phyloP scores from a whole-genome alignment of 305 asterid genomes.

The Solanum hybrid region DNA sequence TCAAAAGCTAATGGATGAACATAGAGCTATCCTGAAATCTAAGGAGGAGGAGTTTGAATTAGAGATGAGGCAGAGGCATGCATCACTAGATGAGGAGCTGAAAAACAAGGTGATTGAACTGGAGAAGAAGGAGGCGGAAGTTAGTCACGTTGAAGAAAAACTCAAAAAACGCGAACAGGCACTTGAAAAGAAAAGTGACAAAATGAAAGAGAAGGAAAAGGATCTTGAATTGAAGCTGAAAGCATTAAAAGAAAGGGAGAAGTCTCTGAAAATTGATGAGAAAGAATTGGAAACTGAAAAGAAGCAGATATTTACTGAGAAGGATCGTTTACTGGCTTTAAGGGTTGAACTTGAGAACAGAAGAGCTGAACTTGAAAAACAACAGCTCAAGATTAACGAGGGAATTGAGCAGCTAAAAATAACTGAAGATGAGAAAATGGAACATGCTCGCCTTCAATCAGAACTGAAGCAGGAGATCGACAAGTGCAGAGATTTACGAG shows the following conservation, averaged over 20 bases:
- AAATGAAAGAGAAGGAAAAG: slow-evolving; percentile 65
- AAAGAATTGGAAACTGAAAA: slow-evolving; percentile 53
- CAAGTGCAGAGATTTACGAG: slow-evolving; percentile 55
- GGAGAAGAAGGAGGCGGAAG: slow-evolving; percentile 77
- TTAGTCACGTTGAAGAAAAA: slow-evolving; percentile 79
- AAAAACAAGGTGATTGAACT: slow-evolving; percentile 60
- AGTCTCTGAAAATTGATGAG: slow-evolving; percentile 56
- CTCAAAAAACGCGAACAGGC: slow-evolving; percentile 79
- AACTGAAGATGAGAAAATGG: slow-evolving; percentile 82
- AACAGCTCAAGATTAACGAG: slow-evolving; percentile 42
- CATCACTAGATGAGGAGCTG: slow-evolving; percentile 56
- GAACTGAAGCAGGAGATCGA: slow-evolving; percentile 86
- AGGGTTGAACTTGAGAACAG: slow-evolving; percentile 61
- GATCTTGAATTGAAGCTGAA: slow-evolving; percentile 61
- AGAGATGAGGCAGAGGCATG: slow-evolving; percentile 70
- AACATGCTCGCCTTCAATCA: slow-evolving; percentile 55
- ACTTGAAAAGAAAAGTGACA: slow-evolving; percentile 65
- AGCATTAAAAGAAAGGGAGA: slow-evolving; percentile 73
- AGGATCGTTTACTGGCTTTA: slow-evolving; percentile 43
- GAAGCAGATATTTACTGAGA: slow-evolving; percentile 45
- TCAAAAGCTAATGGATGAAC: slow-evolving; percentile 88
- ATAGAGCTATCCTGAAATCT: slow-evolving; percentile 42
- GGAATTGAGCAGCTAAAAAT: slow-evolving; percentile 65
- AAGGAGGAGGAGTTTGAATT: slow-evolving; percentile 65
- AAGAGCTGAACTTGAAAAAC: slow-evolving; percentile 48